These are phyloP conservation scores for Phytopythium kandeliae DNA, from an alignment of 352 stramenopile genomes.

Conservation along the genomic window DNA sequence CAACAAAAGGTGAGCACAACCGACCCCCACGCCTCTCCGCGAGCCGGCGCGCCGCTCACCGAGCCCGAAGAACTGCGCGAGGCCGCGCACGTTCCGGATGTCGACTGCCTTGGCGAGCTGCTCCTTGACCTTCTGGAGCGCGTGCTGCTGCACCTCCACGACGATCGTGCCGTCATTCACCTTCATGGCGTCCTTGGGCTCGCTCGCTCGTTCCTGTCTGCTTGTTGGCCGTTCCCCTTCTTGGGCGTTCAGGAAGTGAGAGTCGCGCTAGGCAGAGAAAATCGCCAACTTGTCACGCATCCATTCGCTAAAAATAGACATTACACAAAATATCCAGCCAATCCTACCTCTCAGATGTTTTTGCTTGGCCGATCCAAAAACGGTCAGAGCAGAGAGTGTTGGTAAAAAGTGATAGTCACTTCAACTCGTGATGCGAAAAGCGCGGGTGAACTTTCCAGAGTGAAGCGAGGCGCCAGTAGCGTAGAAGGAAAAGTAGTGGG, in stretches of 20 bases:
- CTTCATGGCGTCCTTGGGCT: constrained; percentile 29
- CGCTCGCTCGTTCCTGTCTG: constrained; percentile 7
- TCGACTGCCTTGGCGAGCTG: constrained; percentile 61
- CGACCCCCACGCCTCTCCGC: too few relatives aligned
- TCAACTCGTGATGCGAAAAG: too few relatives aligned
- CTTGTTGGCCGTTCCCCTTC: constrained; percentile 4
- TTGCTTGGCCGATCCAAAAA: constrained; percentile 4
- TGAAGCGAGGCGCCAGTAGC: neutral
- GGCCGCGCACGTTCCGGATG: constrained; percentile 71
- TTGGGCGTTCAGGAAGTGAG: constrained; percentile 16
- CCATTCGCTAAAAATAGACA: constrained; percentile 36
- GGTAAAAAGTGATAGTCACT: constrained; percentile 19
- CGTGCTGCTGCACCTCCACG: constrained; percentile 57
- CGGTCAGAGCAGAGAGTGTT: neutral
- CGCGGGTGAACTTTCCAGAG: neutral
- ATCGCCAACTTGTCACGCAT: constrained; percentile 11
- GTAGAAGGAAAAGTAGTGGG: too few relatives aligned
- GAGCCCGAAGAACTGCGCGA: constrained; percentile 78
- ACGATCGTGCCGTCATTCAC: constrained; percentile 66
- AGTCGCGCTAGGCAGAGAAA: constrained; percentile 3
- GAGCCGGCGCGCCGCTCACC: constrained; percentile 18
- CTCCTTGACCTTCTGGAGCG: constrained; percentile 59
- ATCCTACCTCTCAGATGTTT: constrained; percentile 7
- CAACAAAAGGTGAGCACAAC: neutral
- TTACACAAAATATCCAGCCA: neutral